Evolutionary conservation across 108 stramenopile genomes (phyloP).

Genomic region (Skeletonema marinoi): DNA sequence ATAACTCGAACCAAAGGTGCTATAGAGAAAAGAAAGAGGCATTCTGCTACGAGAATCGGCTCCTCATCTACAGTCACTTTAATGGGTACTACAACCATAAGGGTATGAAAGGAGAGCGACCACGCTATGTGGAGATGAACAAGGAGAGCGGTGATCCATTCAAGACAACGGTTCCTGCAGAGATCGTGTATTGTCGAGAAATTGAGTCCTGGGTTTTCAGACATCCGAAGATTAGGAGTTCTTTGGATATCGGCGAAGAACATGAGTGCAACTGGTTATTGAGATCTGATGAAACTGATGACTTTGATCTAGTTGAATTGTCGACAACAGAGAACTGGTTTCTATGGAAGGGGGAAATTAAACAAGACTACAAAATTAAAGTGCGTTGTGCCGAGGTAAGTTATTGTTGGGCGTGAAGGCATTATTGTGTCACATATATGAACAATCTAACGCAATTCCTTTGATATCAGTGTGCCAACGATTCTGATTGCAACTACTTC

Average conservation of each 20-base stretch:
- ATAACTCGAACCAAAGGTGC: background rate
- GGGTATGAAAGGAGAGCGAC: background rate
- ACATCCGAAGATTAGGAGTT: background rate
- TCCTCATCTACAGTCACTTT: constrained; percentile 4
- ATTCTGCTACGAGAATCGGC: background rate
- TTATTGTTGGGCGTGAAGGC: background rate
- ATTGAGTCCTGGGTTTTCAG: background rate
- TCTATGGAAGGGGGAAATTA: background rate
- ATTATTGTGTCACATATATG: background rate
- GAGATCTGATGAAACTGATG: background rate
- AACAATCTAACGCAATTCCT: constrained; percentile 24
- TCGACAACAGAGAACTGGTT: background rate
- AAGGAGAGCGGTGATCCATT: background rate
- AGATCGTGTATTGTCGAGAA: background rate
- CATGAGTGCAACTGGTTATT: constrained; percentile 1
- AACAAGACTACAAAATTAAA: background rate
- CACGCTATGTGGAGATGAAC: background rate
- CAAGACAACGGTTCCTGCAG: background rate
- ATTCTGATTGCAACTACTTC: constrained; percentile 25
- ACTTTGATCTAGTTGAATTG: background rate
- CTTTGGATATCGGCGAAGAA: background rate
- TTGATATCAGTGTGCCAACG: constrained; percentile 3
- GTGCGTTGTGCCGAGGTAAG: background rate
- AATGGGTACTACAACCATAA: background rate
- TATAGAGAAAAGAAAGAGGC: background rate